Conservation (phyloP, 257 asterid species). For the Nyctanthes arbortristis region DNA sequence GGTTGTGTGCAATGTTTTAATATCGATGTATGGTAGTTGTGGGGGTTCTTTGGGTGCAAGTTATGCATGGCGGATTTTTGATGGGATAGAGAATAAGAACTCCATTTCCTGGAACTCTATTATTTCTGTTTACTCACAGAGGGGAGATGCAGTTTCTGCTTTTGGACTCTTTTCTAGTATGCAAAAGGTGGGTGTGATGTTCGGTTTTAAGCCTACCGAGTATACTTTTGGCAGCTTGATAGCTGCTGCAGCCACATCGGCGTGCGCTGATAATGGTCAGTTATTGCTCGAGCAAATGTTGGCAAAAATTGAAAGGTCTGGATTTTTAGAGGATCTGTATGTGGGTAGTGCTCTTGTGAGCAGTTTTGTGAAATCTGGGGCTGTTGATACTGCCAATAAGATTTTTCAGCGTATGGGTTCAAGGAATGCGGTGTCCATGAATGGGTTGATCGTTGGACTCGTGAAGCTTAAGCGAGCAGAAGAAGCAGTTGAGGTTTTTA, state of each 20-base stretch:
- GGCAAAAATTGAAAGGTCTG: slow-evolving; percentile 63
- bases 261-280: slow-evolving; percentile 33
- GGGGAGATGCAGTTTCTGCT: slow-evolving; percentile 60
- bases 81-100: slow-evolving; percentile 48
- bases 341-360: slow-evolving; percentile 92
- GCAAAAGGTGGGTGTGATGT: slow-evolving; percentile 53
- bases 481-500: slow-evolving; percentile 61
- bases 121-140: slow-evolving; percentile 77
- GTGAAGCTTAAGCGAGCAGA: slow-evolving; percentile 75
- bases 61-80: slow-evolving; percentile 59
- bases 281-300: slow-evolving; percentile 68
- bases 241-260: slow-evolving; percentile 57
- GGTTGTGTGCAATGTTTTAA: slow-evolving; percentile 78
- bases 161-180: slow-evolving; percentile 61
- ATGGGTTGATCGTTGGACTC: slow-evolving; percentile 86
- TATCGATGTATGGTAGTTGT: slow-evolving; percentile 84
- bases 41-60: slow-evolving; percentile 43
- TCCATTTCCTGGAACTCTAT: slow-evolving; percentile 82
- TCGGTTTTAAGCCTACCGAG: slow-evolving; percentile 60
- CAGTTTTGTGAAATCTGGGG: slow-evolving; percentile 63
- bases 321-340: slow-evolving; percentile 68
- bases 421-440: slow-evolving; percentile 73
- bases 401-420: slow-evolving; percentile 65
- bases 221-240: slow-evolving; percentile 84
- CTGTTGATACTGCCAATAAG: slow-evolving; percentile 55